Conservation (phyloP, 305 asterid species). For the Striga hermonthica region DNA sequence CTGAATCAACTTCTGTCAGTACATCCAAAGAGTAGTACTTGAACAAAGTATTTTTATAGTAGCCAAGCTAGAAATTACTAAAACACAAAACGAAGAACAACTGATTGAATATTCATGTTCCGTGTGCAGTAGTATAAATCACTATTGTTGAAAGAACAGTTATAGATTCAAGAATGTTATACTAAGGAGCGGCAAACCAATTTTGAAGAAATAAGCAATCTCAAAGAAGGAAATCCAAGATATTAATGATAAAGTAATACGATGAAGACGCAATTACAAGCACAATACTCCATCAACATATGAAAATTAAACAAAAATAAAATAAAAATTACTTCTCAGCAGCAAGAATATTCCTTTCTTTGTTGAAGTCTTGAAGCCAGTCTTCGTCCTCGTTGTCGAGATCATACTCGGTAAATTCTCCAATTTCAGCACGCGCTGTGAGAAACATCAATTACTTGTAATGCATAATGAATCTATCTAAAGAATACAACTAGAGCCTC, state of each 20-base stretch:
- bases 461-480: constrained; percentile 21
- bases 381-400: constrained; percentile 99
- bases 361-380: constrained; percentile 85
- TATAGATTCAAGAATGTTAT: constrained; percentile 7
- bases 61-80: constrained; percentile 8
- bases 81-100: constrained; percentile 9
- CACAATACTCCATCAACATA: no score
- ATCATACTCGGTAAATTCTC: constrained; percentile 95
- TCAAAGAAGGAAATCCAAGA: not conserved
- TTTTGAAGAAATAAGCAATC: not conserved
- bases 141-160: constrained; percentile 15
- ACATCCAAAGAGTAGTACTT: constrained; percentile 7
- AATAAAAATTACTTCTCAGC: constrained; percentile 72
- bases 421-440: constrained; percentile 94
- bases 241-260: constrained; percentile 9
- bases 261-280: constrained; percentile 11
- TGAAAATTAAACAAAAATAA: no score
- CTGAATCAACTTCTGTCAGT: no score
- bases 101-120: not conserved
- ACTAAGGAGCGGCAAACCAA: constrained; percentile 4
- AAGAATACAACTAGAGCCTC: constrained; percentile 20
- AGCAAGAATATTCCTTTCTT: constrained; percentile 65
- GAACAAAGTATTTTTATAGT: constrained; percentile 1
- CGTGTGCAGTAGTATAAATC: not conserved
- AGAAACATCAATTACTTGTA: constrained; percentile 30